A percentile compares a stretch with the other conserved stretches of the same genome.
Evolutionary conservation across 768 basidiomycete species (phyloP).

Genomic region (Macrolepiota dolichaula): DNA sequence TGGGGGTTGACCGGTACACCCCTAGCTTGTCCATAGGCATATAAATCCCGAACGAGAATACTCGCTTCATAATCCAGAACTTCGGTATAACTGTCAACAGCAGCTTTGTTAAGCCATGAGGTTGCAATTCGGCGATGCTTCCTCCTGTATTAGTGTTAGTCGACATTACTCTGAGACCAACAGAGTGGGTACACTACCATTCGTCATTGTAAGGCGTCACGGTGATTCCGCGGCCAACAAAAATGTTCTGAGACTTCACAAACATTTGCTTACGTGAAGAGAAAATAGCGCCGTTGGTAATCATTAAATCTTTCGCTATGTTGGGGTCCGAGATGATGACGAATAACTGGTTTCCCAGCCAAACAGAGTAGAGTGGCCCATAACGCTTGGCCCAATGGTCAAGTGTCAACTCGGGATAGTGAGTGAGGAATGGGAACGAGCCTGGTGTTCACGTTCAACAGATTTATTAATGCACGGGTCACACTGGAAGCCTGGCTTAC

Average conservation of each 20-base stretch:
- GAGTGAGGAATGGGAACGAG: conserved; percentile 34
- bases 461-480: background rate
- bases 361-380: conserved; percentile 41
- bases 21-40: conserved; percentile 28
- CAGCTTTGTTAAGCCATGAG: conserved; percentile 26
- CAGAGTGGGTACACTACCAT: conserved; percentile 24
- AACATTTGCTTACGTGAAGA: conserved; percentile 43
- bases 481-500: background rate
- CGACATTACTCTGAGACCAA: background rate
- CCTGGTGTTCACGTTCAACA: conserved; percentile 14
- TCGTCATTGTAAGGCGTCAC: conserved; percentile 39
- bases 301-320: conserved; percentile 40
- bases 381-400: conserved; percentile 40
- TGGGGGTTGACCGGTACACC: conserved; percentile 33
- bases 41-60: conserved; percentile 36
- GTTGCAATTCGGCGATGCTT: conserved; percentile 39
- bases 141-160: conserved; percentile 21
- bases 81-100: conserved; percentile 32
- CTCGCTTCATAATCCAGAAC: conserved; percentile 38
- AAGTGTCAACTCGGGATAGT: conserved; percentile 40
- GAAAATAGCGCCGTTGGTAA: conserved; percentile 42
- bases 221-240: conserved; percentile 40
- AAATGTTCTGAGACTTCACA: conserved; percentile 42
- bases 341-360: conserved; percentile 47
- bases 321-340: conserved; percentile 41